Conservation (phyloP, 2,329 filamentous ascomycete genomes). For the Exophiala spinifera region DNA sequence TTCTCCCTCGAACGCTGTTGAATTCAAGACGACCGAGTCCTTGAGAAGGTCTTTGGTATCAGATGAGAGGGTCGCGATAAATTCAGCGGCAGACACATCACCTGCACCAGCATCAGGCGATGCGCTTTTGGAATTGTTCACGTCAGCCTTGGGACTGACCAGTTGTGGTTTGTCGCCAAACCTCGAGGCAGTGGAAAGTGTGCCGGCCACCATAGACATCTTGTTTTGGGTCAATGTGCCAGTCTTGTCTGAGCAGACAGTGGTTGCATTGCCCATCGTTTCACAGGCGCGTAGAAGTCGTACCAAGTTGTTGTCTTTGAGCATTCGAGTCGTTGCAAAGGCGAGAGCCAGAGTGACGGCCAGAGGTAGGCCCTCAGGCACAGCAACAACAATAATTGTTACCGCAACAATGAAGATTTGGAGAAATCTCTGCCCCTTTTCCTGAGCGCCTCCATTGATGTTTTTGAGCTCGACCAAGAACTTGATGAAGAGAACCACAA, state of each 20-base stretch:
- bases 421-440: conserved; percentile 57
- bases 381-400: conserved; percentile 59
- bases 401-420: conserved; percentile 58
- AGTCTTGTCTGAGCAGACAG: conserved; percentile 64
- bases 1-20: conserved; percentile 66
- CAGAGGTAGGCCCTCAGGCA: conserved; percentile 59
- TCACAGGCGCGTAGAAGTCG: conserved; percentile 59
- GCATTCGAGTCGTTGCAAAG: conserved; percentile 62
- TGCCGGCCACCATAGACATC: conserved; percentile 60
- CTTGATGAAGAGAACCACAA: conserved; percentile 74
- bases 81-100: conserved; percentile 53
- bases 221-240: conserved; percentile 64
- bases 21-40: conserved; percentile 66
- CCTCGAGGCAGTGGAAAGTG: conserved; percentile 47
- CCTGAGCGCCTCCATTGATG: conserved; percentile 45
- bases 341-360: conserved; percentile 61
- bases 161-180: conserved; percentile 43
- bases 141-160: conserved; percentile 27
- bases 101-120: conserved; percentile 33
- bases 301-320: conserved; percentile 62
- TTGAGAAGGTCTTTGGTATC: conserved; percentile 57
- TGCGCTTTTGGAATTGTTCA: conserved; percentile 25
- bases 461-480: conserved; percentile 62
- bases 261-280: conserved; percentile 63
- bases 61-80: conserved; percentile 50